Percentiles rank a stretch among this genome's conserved stretches.
These are phyloP conservation scores for Salvia miltiorrhiza DNA, from an alignment of 257 asterid species.

Conservation along the genomic window DNA sequence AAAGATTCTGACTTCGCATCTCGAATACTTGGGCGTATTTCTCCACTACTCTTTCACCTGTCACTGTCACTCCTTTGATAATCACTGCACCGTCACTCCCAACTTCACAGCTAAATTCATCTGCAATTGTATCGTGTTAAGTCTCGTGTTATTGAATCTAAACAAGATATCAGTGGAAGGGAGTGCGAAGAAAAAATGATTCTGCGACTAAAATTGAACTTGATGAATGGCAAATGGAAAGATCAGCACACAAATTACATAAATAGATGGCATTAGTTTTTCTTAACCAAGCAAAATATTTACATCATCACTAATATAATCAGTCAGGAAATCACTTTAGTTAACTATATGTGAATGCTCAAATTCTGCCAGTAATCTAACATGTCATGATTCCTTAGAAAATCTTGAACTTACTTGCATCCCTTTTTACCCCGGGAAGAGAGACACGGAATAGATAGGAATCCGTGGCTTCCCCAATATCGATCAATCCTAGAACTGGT, in stretches of 20 bases:
- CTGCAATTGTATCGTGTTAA: slow-evolving; percentile 33
- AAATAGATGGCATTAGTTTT: not conserved
- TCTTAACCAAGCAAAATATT: not conserved
- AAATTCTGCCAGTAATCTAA: not conserved
- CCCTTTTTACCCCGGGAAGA: slow-evolving; percentile 89
- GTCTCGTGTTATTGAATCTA: not conserved
- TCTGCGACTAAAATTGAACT: not conserved
- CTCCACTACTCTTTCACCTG: slow-evolving; percentile 51
- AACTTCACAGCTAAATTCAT: slow-evolving; percentile 76
- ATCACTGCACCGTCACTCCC: slow-evolving; percentile 66
- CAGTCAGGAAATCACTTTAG: not conserved
- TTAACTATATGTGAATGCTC: not conserved
- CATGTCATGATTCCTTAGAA: not conserved
- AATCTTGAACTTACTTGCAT: slow-evolving; percentile 56
- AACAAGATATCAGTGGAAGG: not conserved
- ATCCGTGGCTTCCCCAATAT: slow-evolving; percentile 72
- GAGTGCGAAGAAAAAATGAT: not conserved
- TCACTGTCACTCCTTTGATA: slow-evolving; percentile 61
- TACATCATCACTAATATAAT: not conserved
- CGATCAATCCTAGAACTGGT: slow-evolving; percentile 67
- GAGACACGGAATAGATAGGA: slow-evolving; percentile 79
- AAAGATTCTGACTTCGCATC: slow-evolving; percentile 78
- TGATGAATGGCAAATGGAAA: not conserved
- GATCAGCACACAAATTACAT: not conserved
- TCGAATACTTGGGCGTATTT: slow-evolving; percentile 50